Percentiles rank a stretch among this genome's conserved stretches.
Evolutionary conservation across 2,329 filamentous ascomycete species (phyloP).

Genomic region (Hymenoscyphus albidus): DNA sequence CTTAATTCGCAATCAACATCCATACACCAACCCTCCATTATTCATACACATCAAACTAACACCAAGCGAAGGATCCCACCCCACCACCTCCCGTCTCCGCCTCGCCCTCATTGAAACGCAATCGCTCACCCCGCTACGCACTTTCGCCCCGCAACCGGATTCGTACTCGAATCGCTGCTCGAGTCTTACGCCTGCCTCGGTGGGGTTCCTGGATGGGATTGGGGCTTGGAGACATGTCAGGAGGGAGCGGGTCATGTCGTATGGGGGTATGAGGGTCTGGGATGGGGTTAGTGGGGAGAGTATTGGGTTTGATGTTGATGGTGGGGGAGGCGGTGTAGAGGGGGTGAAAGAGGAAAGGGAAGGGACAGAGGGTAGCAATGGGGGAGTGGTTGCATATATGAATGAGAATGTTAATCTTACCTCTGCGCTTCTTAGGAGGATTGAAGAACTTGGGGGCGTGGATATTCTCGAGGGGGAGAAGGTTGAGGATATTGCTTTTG

Average conservation of each 20-base stretch:
- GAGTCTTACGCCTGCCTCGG: conserved; percentile 85
- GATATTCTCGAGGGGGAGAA: conserved; percentile 71
- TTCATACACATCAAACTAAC: not conserved
- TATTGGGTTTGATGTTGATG: conserved; percentile 72
- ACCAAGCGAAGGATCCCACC: conserved; percentile 60
- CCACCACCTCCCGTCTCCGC: conserved; percentile 70
- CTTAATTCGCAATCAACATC: too few species aligned
- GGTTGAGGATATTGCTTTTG: conserved; percentile 76
- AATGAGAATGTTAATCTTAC: conserved; percentile 90
- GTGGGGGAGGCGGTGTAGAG: conserved; percentile 57
- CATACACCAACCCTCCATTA: too few species aligned
- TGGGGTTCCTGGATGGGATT: conserved; percentile 75
- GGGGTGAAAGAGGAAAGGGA: conserved; percentile 45
- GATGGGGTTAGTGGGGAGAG: conserved; percentile 84
- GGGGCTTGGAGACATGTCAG: conserved; percentile 82
- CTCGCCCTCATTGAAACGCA: conserved; percentile 89
- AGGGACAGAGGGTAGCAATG: too few species aligned
- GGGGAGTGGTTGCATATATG: conserved; percentile 83
- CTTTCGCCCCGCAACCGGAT: conserved; percentile 62
- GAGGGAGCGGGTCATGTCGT: conserved; percentile 71
- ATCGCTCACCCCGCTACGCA: conserved; percentile 66
- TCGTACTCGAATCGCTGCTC: conserved; percentile 92
- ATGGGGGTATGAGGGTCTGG: conserved; percentile 98
- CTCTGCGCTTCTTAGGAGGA: conserved; percentile 66
- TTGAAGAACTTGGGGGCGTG: conserved; percentile 66